Evolutionary conservation across 2,329 filamentous ascomycete species (phyloP), one percentile per base, ranked within the genome.

Genomic region (Truncatella angustata): DNA sequence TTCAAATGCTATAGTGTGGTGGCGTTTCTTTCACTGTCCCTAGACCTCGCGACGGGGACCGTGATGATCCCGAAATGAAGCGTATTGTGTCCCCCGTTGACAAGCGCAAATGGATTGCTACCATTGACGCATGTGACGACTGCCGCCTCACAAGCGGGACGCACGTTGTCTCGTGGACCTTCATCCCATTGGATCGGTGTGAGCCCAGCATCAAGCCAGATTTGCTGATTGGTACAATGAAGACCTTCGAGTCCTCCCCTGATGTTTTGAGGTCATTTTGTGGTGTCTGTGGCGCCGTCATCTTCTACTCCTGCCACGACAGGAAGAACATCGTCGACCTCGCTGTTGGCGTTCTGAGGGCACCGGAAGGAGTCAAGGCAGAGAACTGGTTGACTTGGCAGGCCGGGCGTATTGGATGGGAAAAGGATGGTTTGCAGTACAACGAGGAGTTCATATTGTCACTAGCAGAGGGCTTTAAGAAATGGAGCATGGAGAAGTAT

Each of bases 361-460:
- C 73, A 3, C 71, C 72, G 0, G 74, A 74, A 51, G 75, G 75
- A 0, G 57, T 66, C 3, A 66, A 72, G 63, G 74, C 74, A 0
- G 69, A 75, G 55, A 63, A 68, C 6, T 79, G 77, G 77, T 53
- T 79, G 16, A 71, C 68, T 1, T 79, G 77, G 76, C 63, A 73
- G 48, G 68, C 72, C 18, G 64, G 60, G 0, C 63, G 65, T 51
- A 26, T 72, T 9, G 67, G 63, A 1, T 71, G 63, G 59, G 49
- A 55, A 5, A 63, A 67, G 6, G 66, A 51, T 57, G 1, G 62
- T 70, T 52, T 63, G 64, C 1, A 30, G 77, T 50, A 54, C 61
- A 32, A 54, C 23, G 43, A 48, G 24, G 52, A 51, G 18, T 43
- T 54, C 14, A 20, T 26, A 9, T 42, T 40, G 4, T 20, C 39